Conservation (phyloP, 768 basidiomycete species). For the Baorangia bicolor region DNA sequence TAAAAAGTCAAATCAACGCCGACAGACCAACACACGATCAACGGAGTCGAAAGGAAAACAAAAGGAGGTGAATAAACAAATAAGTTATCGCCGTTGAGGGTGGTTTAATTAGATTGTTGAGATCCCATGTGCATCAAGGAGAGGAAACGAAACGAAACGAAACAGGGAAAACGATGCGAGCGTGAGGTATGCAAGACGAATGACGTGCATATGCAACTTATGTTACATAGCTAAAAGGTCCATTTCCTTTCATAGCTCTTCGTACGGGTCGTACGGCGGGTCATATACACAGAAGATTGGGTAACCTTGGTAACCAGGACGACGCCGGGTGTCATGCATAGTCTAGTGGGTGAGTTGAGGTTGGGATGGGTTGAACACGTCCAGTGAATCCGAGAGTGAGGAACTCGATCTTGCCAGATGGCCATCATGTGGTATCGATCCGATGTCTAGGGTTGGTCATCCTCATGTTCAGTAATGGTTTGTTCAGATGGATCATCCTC, state of each 20-base stretch:
- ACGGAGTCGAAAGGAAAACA: background rate
- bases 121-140: background rate
- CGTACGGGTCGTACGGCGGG: background rate
- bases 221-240: background rate
- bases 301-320: background rate
- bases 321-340: background rate
- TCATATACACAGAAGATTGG: background rate
- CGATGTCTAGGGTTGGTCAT: slow-evolving; percentile 4
- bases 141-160: background rate
- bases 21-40: background rate
- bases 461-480: slow-evolving; percentile 16
- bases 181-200: background rate
- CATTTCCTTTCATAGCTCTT: slow-evolving; percentile 5
- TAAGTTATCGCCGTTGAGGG: background rate
- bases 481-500: slow-evolving; percentile 20
- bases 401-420: background rate
- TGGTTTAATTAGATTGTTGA: background rate
- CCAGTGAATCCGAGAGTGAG: background rate
- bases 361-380: background rate
- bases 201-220: background rate
- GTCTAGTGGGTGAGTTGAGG: background rate
- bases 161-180: background rate
- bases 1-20: background rate
- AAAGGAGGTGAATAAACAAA: background rate
- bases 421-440: background rate